Percentiles rank a stretch among this genome's conserved stretches.
Evolutionary conservation across 495 filamentous ascomycete species (phyloP).

Genomic region (Penicillium psychrofluorescens): DNA sequence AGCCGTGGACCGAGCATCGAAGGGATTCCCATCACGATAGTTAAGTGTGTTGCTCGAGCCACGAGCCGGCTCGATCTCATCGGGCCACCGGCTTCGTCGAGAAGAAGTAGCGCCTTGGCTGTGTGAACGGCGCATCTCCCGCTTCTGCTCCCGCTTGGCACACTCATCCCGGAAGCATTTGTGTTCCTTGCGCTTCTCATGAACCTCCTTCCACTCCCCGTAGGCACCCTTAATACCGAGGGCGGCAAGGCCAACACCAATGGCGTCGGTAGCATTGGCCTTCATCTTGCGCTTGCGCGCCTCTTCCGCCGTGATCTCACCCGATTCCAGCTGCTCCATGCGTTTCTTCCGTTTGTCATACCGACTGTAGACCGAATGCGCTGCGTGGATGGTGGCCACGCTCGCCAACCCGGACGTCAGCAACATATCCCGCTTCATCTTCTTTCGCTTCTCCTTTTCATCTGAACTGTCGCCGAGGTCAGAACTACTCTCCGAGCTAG

Average conservation of each 20-base stretch:
- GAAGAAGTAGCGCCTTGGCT: slow-evolving; percentile 10
- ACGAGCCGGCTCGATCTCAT: slow-evolving; percentile 17
- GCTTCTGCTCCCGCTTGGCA: slow-evolving; percentile 29
- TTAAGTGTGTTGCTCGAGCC: background rate
- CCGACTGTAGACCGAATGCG: slow-evolving; percentile 68
- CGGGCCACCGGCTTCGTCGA: slow-evolving; percentile 14
- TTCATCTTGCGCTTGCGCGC: slow-evolving; percentile 69
- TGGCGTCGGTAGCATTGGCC: slow-evolving; percentile 65
- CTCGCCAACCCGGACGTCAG: slow-evolving; percentile 77
- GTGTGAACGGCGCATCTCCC: slow-evolving; percentile 9
- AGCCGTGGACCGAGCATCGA: background rate
- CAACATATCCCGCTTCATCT: slow-evolving; percentile 78
- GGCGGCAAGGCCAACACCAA: slow-evolving; percentile 75
- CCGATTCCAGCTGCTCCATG: slow-evolving; percentile 62
- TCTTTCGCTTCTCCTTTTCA: slow-evolving; percentile 65
- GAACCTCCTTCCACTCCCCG: slow-evolving; percentile 63
- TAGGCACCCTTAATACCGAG: slow-evolving; percentile 80
- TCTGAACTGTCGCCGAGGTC: slow-evolving; percentile 68
- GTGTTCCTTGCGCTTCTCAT: slow-evolving; percentile 50
- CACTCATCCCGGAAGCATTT: slow-evolving; percentile 46
- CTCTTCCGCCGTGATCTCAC: slow-evolving; percentile 65
- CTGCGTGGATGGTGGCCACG: slow-evolving; percentile 85
- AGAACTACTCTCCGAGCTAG: slow-evolving; percentile 42
- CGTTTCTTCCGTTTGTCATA: slow-evolving; percentile 68
- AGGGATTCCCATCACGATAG: slow-evolving; percentile 16